Base-by-base conservation (phyloP, 202 grass and related monocot genomes). In the Dendrocalamus latiflorus region DNA sequence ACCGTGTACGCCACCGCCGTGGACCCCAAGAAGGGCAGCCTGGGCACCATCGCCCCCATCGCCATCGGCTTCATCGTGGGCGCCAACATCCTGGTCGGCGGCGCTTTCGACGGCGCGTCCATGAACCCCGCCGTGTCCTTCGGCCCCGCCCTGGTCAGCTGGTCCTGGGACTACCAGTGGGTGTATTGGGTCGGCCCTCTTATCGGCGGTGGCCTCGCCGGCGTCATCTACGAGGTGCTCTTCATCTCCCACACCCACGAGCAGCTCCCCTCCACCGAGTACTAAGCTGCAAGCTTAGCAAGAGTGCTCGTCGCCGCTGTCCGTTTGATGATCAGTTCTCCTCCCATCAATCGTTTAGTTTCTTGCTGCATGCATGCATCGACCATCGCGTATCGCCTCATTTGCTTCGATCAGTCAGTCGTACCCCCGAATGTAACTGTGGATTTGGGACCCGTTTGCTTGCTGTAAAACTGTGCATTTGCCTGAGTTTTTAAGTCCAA, bases 41-140 rank as follows among this genome's bases (percentile, higher is more conserved):
- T 94, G 16, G 90, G 92, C 68, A 94, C 94, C 83, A 94, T 93
- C 78, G 92, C 92, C 16, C 94, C 94, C 26, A 79, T 97, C 68
- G 94, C 94, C 61, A 93, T 97, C 75, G 94, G 94, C 69, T 94
- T 94, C 88, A 93, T 97, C 71, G 92, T 97, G 0, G 94, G 94
- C 12, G 92, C 94, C 6, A 94, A 97, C 90, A 94, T 97, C 80
- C 82, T 97, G 0, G 88, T 88, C 11, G 92, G 94, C 67, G 90
- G 92, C 20, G 90, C 92, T 18, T 97, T 97, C 84, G 51, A 64
- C 75, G 94, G 94, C 59, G 92, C 94, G 4, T 92, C 94, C 51
- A 97, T 97, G 94, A 97, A 97, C 86, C 94, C 94, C 10, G 94
- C 94, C 81, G 90, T 97, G 11, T 91, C 94, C 10, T 97, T 97